Conservation (phyloP, 441 rosid species). For the Macaranga tanarius region DNA sequence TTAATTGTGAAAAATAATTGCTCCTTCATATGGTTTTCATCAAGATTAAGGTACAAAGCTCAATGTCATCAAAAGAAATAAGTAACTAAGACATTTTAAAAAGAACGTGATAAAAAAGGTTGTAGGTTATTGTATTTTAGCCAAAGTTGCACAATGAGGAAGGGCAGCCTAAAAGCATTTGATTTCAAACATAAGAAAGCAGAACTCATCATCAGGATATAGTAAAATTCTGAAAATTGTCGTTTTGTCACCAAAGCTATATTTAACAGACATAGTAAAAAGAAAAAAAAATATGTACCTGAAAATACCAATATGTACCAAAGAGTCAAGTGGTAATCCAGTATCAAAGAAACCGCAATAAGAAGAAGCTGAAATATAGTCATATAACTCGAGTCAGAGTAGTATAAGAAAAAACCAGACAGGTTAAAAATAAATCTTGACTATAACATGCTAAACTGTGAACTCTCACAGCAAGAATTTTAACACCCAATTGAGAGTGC, state of each 20-base stretch:
- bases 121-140: too few relatives aligned
- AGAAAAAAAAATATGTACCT: constrained; percentile 36
- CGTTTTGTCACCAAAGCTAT: neutral
- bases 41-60: constrained; percentile 3
- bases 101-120: neutral
- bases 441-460: neutral
- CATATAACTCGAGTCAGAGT: constrained; percentile 12
- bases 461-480: neutral
- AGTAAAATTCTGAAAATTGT: neutral
- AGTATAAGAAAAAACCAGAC: constrained; percentile 1
- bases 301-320: constrained; percentile 62
- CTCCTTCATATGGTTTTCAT: neutral
- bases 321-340: constrained; percentile 75
- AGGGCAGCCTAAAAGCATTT: neutral
- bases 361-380: constrained; percentile 59
- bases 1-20: neutral
- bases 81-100: neutral
- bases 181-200: neutral
- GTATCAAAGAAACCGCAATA: constrained; percentile 49
- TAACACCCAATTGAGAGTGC: neutral
- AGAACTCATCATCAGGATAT: neutral
- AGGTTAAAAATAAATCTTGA: neutral
- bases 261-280: neutral
- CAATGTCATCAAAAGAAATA: neutral
- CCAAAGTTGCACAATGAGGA: too few relatives aligned